These are phyloP conservation scores for Trichosanthes cucumerina DNA, from an alignment of 306 rosid species.

Conservation along the genomic window DNA sequence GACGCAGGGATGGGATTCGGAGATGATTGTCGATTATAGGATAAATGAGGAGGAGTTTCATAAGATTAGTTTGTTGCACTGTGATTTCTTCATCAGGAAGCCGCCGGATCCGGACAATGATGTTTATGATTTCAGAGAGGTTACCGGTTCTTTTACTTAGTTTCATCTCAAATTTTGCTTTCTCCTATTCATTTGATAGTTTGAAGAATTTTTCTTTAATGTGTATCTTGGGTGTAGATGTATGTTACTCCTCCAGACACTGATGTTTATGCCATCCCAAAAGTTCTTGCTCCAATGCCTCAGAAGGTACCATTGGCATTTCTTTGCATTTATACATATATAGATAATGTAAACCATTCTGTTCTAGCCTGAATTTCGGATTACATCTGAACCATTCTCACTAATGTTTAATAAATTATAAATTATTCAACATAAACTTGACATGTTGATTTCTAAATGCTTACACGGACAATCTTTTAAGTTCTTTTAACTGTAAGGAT, in stretches of 20 bases:
- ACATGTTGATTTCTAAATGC: not conserved
- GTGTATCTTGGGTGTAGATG: conserved; percentile 35
- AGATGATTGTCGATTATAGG: conserved; percentile 69
- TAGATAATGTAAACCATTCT: not conserved
- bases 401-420: not conserved
- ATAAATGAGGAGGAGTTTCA: conserved; percentile 88
- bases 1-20: conserved; percentile 79
- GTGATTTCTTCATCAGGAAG: conserved; percentile 80
- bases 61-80: conserved; percentile 60
- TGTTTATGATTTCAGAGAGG: conserved; percentile 93
- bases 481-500: not conserved
- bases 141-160: not conserved
- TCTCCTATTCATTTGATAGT: not conserved
- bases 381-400: not conserved
- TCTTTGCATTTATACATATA: not conserved
- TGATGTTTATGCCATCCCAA: conserved; percentile 83
- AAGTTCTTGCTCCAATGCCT: conserved; percentile 91
- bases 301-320: conserved; percentile 39
- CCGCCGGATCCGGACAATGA: conserved; percentile 82
- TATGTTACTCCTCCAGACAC: conserved; percentile 98
- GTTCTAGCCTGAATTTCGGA: not conserved
- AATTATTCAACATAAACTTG: not conserved
- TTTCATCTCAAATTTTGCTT: not conserved
- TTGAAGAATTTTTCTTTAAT: not conserved
- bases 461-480: not conserved